Evolutionary conservation across 768 basidiomycete genomes (phyloP).

Genomic region (Lactarius quietus): DNA sequence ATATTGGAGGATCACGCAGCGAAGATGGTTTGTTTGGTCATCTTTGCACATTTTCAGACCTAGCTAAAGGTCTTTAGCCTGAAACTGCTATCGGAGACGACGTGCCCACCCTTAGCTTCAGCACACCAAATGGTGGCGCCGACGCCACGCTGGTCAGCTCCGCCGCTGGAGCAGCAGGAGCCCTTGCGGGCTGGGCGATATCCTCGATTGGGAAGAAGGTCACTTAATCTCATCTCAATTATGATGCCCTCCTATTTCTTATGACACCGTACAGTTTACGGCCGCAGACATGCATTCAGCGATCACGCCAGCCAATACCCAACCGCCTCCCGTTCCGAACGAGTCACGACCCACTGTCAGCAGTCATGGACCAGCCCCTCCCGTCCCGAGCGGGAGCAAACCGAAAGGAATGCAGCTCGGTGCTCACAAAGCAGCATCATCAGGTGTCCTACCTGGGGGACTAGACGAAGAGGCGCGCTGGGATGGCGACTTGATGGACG

Average conservation of each 20-base stretch:
- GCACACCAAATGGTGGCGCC: slow-evolving; percentile 26
- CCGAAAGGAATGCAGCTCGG: slow-evolving; percentile 70
- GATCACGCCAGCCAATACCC: slow-evolving; percentile 3
- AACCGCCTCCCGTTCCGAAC: slow-evolving; percentile 21
- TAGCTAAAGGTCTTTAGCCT: slow-evolving; percentile 40
- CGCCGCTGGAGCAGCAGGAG: slow-evolving; percentile 88
- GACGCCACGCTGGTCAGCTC: slow-evolving; percentile 66
- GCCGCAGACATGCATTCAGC: slow-evolving; percentile 7
- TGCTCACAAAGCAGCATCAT: slow-evolving; percentile 42
- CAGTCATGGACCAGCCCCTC: slow-evolving; percentile 2
- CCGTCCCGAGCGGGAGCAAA: slow-evolving; percentile 34
- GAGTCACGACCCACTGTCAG: slow-evolving; percentile 11
- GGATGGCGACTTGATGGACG: slow-evolving; percentile 81
- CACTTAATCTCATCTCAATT: slow-evolving; percentile 8
- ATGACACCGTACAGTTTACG: slow-evolving; percentile 7
- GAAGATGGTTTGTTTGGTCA: slow-evolving; percentile 61
- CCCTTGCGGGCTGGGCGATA: slow-evolving; percentile 94
- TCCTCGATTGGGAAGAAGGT: slow-evolving; percentile 85
- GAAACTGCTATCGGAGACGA: slow-evolving; percentile 43
- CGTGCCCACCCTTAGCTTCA: slow-evolving; percentile 26
- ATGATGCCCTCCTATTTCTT: background rate
- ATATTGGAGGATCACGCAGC: slow-evolving; percentile 74
- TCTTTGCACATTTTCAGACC: slow-evolving; percentile 11
- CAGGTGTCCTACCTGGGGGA: slow-evolving; percentile 46
- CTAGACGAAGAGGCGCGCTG: slow-evolving; percentile 55